Evolutionary conservation across 352 stramenopile species (phyloP).

Genomic region (Globisporangium carolinianum): DNA sequence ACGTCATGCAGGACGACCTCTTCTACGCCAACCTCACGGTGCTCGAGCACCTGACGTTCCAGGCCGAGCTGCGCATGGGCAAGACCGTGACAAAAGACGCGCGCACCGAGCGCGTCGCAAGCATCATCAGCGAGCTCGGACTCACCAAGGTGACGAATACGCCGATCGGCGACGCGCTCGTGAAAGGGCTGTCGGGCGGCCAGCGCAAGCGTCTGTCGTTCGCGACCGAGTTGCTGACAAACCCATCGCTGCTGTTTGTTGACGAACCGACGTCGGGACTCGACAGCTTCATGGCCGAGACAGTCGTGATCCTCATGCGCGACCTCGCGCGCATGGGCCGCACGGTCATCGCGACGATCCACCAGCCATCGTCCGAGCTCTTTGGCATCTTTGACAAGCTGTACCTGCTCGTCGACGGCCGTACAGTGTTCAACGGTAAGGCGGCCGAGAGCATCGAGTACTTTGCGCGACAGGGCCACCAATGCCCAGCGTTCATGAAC

Average conservation of each 20-base stretch:
- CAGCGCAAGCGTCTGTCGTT: constrained; percentile 76
- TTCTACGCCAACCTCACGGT: constrained; percentile 81
- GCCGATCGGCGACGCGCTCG: constrained; percentile 28
- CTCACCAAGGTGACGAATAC: constrained; percentile 36
- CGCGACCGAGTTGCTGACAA: constrained; percentile 69
- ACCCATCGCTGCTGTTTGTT: constrained; percentile 67
- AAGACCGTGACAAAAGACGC: constrained; percentile 13
- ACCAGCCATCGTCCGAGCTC: constrained; percentile 57
- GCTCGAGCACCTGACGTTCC: constrained; percentile 77
- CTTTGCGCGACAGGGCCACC: constrained; percentile 20
- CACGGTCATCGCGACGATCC: constrained; percentile 83
- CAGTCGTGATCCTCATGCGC: constrained; percentile 25
- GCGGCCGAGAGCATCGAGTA: constrained; percentile 28
- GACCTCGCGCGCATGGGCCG: constrained; percentile 65
- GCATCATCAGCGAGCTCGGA: constrained; percentile 35
- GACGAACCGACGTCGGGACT: constrained; percentile 70
- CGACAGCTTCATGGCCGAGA: constrained; percentile 36
- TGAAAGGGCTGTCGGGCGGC: constrained; percentile 57
- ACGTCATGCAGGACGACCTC: constrained; percentile 86
- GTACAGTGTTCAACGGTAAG: constrained; percentile 29
- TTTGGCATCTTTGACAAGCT: constrained; percentile 34
- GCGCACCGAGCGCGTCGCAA: constrained; percentile 16
- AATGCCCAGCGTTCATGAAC: constrained; percentile 35
- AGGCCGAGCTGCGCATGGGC: constrained; percentile 62
- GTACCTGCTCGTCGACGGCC: constrained; percentile 28